phyloP scores from a whole-genome alignment of 2,329 filamentous ascomycete genomes.

The Penicillium digitatum region DNA sequence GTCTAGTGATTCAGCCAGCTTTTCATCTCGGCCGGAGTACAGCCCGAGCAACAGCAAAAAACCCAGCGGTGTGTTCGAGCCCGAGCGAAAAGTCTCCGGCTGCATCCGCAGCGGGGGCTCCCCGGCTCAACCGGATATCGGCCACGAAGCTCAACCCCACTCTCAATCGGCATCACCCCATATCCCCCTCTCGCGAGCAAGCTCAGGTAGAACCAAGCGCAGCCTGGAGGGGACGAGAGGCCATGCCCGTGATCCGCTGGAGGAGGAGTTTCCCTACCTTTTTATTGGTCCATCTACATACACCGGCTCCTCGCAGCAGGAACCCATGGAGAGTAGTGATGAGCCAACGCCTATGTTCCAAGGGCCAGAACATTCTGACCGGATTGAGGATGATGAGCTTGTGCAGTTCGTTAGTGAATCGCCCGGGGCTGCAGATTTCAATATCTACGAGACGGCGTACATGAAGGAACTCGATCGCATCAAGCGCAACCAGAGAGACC shows the following conservation, averaged over 20 bases:
- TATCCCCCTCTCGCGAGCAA: conserved; percentile 26
- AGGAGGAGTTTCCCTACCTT: conserved; percentile 66
- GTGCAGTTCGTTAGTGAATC: conserved; percentile 69
- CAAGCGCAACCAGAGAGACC: conserved; percentile 35
- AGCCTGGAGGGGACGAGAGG: conserved; percentile 51
- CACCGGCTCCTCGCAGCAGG: conserved; percentile 28
- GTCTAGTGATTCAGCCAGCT: conserved; percentile 14
- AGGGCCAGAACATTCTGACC: conserved; percentile 32
- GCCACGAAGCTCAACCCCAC: conserved; percentile 12
- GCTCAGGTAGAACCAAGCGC: conserved; percentile 34
- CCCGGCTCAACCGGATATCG: conserved; percentile 16
- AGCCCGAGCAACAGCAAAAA: conserved; percentile 14
- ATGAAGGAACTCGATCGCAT: conserved; percentile 76
- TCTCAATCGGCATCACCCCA: conserved; percentile 31
- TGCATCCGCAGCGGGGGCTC: conserved; percentile 22
- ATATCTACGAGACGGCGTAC: conserved; percentile 86
- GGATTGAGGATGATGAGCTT: conserved; percentile 7
- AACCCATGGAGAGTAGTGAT: conserved; percentile 10
- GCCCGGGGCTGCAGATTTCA: conserved; percentile 75
- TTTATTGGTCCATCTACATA: conserved; percentile 65
- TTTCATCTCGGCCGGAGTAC: conserved; percentile 14
- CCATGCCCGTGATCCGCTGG: conserved; percentile 61
- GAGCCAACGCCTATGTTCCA: conserved; percentile 18
- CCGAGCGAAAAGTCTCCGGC: conserved; percentile 25
- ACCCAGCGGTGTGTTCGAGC: conserved; percentile 17